Conservation (phyloP, 257 asterid species). For the Lantana camara region DNA sequence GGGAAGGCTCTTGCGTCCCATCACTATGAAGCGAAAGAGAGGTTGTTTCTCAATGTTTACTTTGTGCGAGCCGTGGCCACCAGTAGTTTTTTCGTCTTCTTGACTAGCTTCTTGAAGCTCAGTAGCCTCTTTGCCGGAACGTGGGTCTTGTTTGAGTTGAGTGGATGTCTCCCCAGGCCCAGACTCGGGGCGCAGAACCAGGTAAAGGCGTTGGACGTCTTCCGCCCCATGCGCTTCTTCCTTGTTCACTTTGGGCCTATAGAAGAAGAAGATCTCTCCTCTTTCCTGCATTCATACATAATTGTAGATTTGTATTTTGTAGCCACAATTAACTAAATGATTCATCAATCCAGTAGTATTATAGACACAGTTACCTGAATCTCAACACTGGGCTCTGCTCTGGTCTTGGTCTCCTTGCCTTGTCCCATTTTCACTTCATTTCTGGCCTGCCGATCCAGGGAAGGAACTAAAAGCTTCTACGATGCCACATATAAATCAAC, state of each 20-base stretch:
- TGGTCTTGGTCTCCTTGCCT: slow-evolving; percentile 55
- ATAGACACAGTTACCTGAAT: slow-evolving; percentile 38
- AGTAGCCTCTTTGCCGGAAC: slow-evolving; percentile 51
- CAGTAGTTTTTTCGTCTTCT: slow-evolving; percentile 26
- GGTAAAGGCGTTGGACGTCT: slow-evolving; percentile 73
- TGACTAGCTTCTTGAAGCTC: neutral
- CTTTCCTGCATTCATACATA: slow-evolving; percentile 40
- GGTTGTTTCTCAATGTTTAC: slow-evolving; percentile 47
- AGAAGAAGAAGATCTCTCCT: slow-evolving; percentile 83
- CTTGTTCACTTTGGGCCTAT: slow-evolving; percentile 66
- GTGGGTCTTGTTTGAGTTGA: slow-evolving; percentile 47
- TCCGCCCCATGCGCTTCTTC: slow-evolving; percentile 57
- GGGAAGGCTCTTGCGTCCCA: slow-evolving; percentile 79
- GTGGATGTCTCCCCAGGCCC: slow-evolving; percentile 45
- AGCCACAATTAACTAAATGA: too few relatives aligned
- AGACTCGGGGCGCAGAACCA: slow-evolving; percentile 71
- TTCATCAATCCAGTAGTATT: too few relatives aligned
- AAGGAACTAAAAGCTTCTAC: neutral
- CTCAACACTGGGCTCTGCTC: slow-evolving; percentile 41
- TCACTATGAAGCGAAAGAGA: slow-evolving; percentile 52
- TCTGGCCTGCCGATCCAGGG: neutral
- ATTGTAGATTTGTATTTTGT: too few relatives aligned
- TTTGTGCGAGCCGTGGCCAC: slow-evolving; percentile 41
- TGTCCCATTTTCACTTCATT: slow-evolving; percentile 45
- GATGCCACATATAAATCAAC: too few relatives aligned